Conservation (phyloP, 305 asterid genomes). For the Fraxinus angustifolia region DNA sequence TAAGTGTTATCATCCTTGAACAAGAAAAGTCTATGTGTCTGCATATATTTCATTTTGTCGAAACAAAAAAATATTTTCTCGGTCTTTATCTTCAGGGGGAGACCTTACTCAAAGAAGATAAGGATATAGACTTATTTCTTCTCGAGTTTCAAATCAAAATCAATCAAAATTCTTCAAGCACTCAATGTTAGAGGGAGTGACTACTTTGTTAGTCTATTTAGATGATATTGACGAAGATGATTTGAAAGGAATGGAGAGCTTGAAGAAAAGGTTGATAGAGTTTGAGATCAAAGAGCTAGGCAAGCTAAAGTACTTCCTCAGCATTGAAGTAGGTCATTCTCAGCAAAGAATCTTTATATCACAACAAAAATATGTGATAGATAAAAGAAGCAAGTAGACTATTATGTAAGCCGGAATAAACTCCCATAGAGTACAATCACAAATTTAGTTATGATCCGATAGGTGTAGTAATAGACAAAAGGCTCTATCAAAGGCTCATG, state of each 20-base stretch:
- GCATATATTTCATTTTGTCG: too few relatives aligned
- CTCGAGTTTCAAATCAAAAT: background rate
- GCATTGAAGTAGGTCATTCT: background rate
- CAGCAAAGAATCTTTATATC: background rate
- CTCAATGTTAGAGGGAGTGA: background rate
- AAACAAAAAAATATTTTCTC: too few relatives aligned
- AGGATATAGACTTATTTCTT: background rate
- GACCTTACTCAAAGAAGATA: too few relatives aligned
- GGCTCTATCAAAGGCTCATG: background rate
- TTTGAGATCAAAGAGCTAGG: background rate
- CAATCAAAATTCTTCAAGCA: background rate
- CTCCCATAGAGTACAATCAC: background rate
- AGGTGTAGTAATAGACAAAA: background rate
- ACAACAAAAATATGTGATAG: background rate
- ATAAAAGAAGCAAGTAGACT: background rate
- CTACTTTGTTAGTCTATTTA: background rate
- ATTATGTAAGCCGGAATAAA: background rate
- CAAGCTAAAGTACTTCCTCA: background rate
- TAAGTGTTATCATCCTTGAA: too few relatives aligned
- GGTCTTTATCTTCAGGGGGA: too few relatives aligned
- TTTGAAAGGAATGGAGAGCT: background rate
- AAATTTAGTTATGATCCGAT: background rate
- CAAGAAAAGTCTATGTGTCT: too few relatives aligned
- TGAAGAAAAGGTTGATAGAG: background rate
- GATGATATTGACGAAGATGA: background rate